Conservation (phyloP, 139 green algal species). For the Desmodesmus armatus region DNA sequence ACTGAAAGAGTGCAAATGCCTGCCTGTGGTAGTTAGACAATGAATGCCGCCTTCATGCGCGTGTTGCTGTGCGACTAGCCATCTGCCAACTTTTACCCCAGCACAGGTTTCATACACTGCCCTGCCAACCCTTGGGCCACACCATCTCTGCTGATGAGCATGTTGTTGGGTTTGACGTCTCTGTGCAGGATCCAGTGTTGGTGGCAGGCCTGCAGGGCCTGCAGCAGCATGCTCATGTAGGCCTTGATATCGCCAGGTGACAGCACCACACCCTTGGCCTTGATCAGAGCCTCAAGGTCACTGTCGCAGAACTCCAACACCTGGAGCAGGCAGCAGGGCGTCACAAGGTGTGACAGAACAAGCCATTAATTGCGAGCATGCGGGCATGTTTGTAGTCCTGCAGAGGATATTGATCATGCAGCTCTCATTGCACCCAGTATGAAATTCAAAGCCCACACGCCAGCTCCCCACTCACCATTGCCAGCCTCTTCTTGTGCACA, state of each 20-base stretch:
- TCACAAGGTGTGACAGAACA: neutral
- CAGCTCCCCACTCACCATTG: slow-evolving; percentile 49
- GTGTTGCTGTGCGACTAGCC: too few species aligned
- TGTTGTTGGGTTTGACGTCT: slow-evolving; percentile 96
- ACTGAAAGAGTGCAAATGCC: neutral
- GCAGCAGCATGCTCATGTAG: slow-evolving; percentile 87
- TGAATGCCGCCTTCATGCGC: too few species aligned
- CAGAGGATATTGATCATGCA: neutral
- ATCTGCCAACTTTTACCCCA: too few species aligned
- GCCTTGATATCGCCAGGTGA: slow-evolving; percentile 83
- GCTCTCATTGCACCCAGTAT: neutral
- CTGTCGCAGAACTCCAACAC: slow-evolving; percentile 88
- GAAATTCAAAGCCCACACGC: too few species aligned
- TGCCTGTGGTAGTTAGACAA: neutral
- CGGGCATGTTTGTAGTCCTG: neutral
- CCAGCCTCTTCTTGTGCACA: slow-evolving; percentile 65
- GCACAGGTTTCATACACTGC: too few species aligned
- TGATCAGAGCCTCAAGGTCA: slow-evolving; percentile 90
- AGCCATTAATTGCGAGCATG: too few species aligned
- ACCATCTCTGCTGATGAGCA: slow-evolving; percentile 75
- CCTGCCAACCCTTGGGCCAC: too few species aligned
- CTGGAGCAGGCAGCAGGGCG: slow-evolving; percentile 43
- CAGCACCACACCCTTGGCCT: slow-evolving; percentile 80
- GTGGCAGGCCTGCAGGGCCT: slow-evolving; percentile 79
- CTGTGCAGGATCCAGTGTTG: slow-evolving; percentile 85